Conservation (phyloP, 441 rosid species). For the Gossypium schwendimanii region DNA sequence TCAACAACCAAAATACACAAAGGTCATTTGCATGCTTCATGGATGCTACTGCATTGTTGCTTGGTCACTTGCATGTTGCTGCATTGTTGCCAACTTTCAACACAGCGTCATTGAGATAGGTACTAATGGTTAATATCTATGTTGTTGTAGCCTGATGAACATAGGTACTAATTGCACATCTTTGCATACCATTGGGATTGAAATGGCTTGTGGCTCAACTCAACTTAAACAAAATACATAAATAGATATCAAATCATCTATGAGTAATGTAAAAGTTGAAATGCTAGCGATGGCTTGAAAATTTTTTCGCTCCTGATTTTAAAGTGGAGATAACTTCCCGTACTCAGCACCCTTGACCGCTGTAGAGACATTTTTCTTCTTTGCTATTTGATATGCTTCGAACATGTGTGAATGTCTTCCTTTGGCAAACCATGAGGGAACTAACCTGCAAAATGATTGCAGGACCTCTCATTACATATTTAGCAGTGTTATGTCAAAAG, state of each 20-base stretch:
- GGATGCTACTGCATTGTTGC: no score
- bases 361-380: slow-evolving; percentile 11
- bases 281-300: no score
- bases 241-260: not conserved
- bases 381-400: not conserved
- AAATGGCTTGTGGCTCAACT: no score
- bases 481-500: slow-evolving; percentile 13
- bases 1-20: no score
- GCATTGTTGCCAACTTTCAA: no score
- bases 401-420: slow-evolving; percentile 15
- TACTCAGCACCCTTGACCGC: no score
- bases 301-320: no score
- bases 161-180: slow-evolving; percentile 19
- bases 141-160: slow-evolving; percentile 32
- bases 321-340: no score
- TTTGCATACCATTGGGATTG: not conserved
- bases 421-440: not conserved
- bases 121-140: not conserved
- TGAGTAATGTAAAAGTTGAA: not conserved
- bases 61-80: no score
- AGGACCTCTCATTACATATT: slow-evolving; percentile 8
- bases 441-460: slow-evolving; percentile 5
- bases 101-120: no score
- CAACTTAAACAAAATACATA: no score
- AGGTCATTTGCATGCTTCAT: no score